Evolutionary conservation across 805 yeast species (phyloP).

Genomic region (Pichia manshurica): DNA sequence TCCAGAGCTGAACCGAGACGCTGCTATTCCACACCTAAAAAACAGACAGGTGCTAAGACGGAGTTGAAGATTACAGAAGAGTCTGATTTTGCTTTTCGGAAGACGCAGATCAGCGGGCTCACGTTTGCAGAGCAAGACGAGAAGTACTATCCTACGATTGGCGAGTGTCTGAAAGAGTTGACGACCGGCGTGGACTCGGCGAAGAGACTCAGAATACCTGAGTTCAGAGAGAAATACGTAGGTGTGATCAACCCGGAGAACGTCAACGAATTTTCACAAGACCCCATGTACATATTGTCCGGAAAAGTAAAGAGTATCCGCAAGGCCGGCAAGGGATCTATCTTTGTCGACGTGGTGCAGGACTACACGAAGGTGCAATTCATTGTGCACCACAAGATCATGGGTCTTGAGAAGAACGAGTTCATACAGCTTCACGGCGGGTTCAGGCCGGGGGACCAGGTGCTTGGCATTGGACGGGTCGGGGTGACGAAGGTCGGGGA

Average conservation of each 20-base stretch:
- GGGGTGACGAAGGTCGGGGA: conserved; percentile 76
- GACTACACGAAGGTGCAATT: conserved; percentile 56
- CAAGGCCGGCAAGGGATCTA: conserved; percentile 60
- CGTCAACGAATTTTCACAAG: conserved; percentile 22
- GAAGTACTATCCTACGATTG: conserved; percentile 24
- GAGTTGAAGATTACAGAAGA: conserved; percentile 20
- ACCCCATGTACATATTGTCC: conserved; percentile 28
- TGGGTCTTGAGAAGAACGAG: conserved; percentile 37
- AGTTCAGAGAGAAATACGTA: conserved; percentile 32
- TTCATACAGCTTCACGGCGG: conserved; percentile 36
- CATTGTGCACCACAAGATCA: conserved; percentile 48
- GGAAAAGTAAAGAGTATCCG: conserved; percentile 60
- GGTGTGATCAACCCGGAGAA: conserved; percentile 20
- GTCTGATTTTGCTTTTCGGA: conserved; percentile 32
- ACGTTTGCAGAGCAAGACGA: conserved; percentile 18
- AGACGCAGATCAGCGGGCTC: conserved; percentile 16
- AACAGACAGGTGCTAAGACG: neutral
- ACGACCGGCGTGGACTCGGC: neutral
- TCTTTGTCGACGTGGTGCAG: conserved; percentile 63
- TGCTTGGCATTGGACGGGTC: conserved; percentile 63
- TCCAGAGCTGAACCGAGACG: too few species aligned
- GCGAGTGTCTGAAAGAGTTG: conserved; percentile 7
- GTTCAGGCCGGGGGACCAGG: conserved; percentile 66
- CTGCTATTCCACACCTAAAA: neutral
- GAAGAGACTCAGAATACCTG: conserved; percentile 32